A percentile compares a stretch with the other conserved stretches of the same genome.
phyloP scores from a whole-genome alignment of 2,329 filamentous ascomycete genomes.

The Conoideocrella luteorostrata region DNA sequence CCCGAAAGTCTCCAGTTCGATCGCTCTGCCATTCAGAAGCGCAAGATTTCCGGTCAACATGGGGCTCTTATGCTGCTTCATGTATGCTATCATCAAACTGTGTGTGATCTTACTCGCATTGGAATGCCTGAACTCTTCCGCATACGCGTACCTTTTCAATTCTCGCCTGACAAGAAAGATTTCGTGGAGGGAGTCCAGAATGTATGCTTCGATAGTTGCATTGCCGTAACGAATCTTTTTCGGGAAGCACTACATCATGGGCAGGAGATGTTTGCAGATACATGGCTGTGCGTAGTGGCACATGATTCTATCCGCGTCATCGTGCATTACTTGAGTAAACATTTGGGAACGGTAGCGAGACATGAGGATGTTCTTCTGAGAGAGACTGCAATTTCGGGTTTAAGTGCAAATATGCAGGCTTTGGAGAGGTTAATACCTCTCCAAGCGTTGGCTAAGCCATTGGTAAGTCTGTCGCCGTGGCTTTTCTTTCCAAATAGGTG shows the following conservation, averaged over 20 bases:
- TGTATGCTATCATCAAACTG: neutral
- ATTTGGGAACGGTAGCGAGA: neutral
- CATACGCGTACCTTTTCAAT: neutral
- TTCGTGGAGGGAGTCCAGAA: conserved; percentile 2
- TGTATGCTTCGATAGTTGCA: conserved; percentile 5
- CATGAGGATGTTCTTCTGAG: neutral
- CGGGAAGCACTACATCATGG: conserved; percentile 4
- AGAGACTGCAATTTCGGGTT: neutral
- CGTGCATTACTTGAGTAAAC: neutral
- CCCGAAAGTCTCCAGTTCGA: conserved; percentile 1
- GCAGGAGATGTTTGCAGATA: neutral
- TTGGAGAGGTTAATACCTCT: neutral
- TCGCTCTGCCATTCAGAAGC: conserved; percentile 1
- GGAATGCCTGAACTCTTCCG: conserved; percentile 2
- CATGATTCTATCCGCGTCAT: neutral
- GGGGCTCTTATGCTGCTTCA: conserved; percentile 2
- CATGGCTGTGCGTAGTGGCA: conserved; percentile 1
- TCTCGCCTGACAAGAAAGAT: neutral
- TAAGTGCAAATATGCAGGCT: neutral
- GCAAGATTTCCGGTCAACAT: conserved; percentile 2
- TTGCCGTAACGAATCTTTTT: neutral
- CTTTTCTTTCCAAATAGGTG: neutral
- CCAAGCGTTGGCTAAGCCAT: neutral
- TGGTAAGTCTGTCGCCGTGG: neutral
- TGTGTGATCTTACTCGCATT: conserved; percentile 1